phyloP scores from a whole-genome alignment of 2,329 filamentous ascomycete species.

The Epichloe typhina region DNA sequence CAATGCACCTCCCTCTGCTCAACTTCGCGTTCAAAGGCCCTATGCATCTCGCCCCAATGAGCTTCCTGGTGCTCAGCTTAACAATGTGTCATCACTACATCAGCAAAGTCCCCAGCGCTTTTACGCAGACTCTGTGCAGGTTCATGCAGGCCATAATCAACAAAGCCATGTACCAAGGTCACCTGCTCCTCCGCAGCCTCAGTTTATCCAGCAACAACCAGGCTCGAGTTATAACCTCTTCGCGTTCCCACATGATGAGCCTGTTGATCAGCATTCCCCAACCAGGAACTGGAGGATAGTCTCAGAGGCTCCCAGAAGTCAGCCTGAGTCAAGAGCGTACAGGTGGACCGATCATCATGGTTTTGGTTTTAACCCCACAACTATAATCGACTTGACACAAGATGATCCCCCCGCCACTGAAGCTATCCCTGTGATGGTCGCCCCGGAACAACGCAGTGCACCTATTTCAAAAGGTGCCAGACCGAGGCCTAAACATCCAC shows the following conservation, averaged over 20 bases:
- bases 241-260: background rate
- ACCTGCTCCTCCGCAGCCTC: background rate
- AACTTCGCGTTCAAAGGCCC: background rate
- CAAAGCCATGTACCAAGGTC: background rate
- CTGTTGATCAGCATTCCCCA: background rate
- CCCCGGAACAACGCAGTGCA: background rate
- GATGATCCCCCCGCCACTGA: background rate
- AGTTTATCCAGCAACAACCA: background rate
- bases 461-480: background rate
- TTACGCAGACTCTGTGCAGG: background rate
- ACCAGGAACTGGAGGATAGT: background rate
- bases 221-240: background rate
- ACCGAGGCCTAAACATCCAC: background rate
- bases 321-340: background rate
- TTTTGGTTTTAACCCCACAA: background rate
- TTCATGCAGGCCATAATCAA: background rate
- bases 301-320: background rate
- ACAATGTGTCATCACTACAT: background rate
- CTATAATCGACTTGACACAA: slow-evolving; percentile 1
- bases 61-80: background rate
- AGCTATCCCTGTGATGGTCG: background rate
- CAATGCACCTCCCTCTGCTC: background rate
- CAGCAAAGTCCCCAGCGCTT: background rate
- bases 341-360: background rate
- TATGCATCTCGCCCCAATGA: background rate